Conservation (phyloP, 257 asterid genomes). For the Plantago ovata region DNA sequence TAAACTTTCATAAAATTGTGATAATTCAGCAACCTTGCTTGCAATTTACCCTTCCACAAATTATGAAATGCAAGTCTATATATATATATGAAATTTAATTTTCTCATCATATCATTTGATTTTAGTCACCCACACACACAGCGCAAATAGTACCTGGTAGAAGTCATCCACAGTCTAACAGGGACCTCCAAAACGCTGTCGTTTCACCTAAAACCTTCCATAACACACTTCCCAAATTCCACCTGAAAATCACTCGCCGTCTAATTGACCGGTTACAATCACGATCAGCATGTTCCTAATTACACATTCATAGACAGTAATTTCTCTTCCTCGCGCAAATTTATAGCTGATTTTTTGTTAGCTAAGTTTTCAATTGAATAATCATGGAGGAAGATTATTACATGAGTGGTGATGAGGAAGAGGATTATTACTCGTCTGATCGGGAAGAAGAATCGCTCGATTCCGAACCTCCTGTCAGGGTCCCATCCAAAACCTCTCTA, state of each 20-base stretch:
- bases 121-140: too few species aligned
- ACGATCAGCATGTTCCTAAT: too few species aligned
- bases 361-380: background rate
- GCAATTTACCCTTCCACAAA: too few species aligned
- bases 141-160: too few species aligned
- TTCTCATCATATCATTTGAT: too few species aligned
- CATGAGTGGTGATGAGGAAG: conserved; percentile 51
- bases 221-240: conserved; percentile 10
- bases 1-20: too few species aligned
- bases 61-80: too few species aligned
- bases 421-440: conserved; percentile 51
- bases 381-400: conserved; percentile 53
- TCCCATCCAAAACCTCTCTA: conserved; percentile 44
- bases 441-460: conserved; percentile 44
- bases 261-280: too few species aligned
- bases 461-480: conserved; percentile 38
- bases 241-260: too few species aligned
- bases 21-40: too few species aligned
- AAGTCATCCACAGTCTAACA: background rate
- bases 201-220: conserved; percentile 12
- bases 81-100: too few species aligned
- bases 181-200: conserved; percentile 7
- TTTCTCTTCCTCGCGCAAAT: background rate
- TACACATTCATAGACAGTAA: too few species aligned
- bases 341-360: background rate